Conservation (phyloP, 2,329 filamentous ascomycete species). For the Xylaria sp. region DNA sequence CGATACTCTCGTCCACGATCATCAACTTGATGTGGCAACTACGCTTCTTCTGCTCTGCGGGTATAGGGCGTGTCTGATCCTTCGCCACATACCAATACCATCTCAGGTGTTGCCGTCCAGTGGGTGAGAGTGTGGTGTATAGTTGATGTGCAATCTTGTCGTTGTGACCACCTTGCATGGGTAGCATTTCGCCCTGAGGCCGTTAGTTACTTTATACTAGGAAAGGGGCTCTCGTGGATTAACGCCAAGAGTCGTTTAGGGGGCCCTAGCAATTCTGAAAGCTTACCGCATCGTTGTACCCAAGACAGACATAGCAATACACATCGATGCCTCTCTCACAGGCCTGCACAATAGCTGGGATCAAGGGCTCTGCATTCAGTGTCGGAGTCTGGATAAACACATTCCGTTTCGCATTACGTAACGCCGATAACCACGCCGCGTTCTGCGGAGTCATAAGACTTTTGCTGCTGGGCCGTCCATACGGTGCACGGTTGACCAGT, state of each 20-base stretch:
- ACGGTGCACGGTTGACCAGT: constrained; percentile 75
- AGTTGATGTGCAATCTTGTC: constrained; percentile 74
- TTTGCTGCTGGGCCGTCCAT: constrained; percentile 70
- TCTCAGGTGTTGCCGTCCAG: constrained; percentile 63
- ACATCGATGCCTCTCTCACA: constrained; percentile 75
- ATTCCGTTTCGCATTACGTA: constrained; percentile 69
- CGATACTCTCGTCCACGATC: constrained; percentile 75
- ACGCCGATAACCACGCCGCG: constrained; percentile 75
- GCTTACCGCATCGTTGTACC: constrained; percentile 82
- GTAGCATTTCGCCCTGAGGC: constrained; percentile 75
- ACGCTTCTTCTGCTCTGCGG: constrained; percentile 72
- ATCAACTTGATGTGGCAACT: constrained; percentile 83
- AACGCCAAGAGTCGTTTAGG: too few species aligned
- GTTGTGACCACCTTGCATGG: constrained; percentile 79
- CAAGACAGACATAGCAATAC: constrained; percentile 77
- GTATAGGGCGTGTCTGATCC: constrained; percentile 75
- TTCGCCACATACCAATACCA: constrained; percentile 79
- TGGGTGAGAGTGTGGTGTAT: constrained; percentile 62
- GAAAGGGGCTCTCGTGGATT: too few species aligned
- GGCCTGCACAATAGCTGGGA: constrained; percentile 72
- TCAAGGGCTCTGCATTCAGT: constrained; percentile 75
- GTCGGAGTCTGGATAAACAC: constrained; percentile 86
- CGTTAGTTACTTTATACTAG: constrained; percentile 3
- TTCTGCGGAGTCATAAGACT: constrained; percentile 77
- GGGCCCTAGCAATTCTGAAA: too few species aligned